Base-by-base conservation (phyloP, 345 rosid genomes). In the Melastoma malabathricum region DNA sequence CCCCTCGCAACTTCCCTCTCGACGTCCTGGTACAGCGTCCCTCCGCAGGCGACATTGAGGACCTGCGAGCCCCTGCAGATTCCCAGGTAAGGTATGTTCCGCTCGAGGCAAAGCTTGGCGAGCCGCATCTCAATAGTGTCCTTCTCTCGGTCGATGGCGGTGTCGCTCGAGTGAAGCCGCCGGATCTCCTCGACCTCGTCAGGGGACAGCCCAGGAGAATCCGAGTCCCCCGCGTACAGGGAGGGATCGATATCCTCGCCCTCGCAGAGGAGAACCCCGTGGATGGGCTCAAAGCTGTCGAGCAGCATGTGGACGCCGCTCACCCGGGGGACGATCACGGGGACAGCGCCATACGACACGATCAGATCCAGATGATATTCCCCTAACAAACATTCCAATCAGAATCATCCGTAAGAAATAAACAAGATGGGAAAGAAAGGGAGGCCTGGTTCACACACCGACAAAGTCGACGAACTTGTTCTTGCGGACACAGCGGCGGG, bases 221-320 rank as follows among this genome's bases (percentile, higher is more conserved):
- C 47, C 12, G 63, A 44, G 18, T 77, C 90, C 0, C 69, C 64
- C 25, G 78, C 78, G 52, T 81, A 88, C 2, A 82, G 53, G 10
- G 97, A 81, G 13, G 96, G 96, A 52, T 88, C 94, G 16, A 88
- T 77, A 54, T 87, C 96, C 65, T 87, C 96, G 14, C 96, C 96
- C 74, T 87, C 94, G 41, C 94, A 88, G 0, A 84, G 90, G 34
- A 88, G 94, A 55, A 88, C 94, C 4, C 97, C 94, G 46, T 87
- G 96, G 76, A 88, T 82, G 3, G 97, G 97, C 66, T 88, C 81
- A 60, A 88, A 88, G 67, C 92, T 84, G 17, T 82, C 82, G 1
- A 88, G 45, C 44, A 88, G 60, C 81, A 68, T 70, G 62, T 84
- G 81, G 48, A 88, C 79, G 4, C 97, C 95, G 52, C 47, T 75